Evolutionary conservation across 257 asterid genomes (phyloP).

Genomic region (Solanum etuberosum): DNA sequence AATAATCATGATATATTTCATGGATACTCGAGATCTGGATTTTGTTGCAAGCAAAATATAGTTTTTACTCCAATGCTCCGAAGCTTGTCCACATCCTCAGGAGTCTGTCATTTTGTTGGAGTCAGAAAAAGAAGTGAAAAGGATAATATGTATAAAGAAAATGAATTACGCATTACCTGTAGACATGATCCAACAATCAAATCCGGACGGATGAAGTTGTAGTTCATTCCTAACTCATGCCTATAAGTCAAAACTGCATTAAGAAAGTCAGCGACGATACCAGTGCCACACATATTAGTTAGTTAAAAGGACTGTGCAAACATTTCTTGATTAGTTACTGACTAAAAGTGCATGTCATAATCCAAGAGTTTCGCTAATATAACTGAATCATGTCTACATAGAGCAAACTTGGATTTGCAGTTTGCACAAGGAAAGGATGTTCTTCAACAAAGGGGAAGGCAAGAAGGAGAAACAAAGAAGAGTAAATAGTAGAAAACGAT

Average conservation of each 20-base stretch:
- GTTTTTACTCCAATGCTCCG: slow-evolving; percentile 84
- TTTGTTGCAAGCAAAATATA: slow-evolving; percentile 78
- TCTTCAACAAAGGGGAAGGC: not conserved
- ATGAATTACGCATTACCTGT: slow-evolving; percentile 42
- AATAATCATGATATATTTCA: not conserved
- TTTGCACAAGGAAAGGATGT: not conserved
- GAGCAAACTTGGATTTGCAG: not conserved
- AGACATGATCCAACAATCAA: slow-evolving; percentile 93
- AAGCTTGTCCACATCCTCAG: slow-evolving; percentile 93
- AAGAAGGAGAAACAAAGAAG: not conserved
- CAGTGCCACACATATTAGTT: not conserved
- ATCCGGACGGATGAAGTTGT: slow-evolving; percentile 82
- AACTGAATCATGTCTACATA: not conserved
- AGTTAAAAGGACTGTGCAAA: not conserved
- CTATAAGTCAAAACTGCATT: slow-evolving; percentile 64
- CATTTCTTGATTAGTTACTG: not conserved
- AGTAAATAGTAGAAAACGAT: not conserved
- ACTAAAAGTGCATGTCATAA: not conserved
- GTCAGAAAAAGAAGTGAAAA: not conserved
- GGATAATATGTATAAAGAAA: not conserved
- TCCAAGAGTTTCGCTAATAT: not conserved
- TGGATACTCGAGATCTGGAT: slow-evolving; percentile 97
- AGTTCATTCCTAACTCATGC: slow-evolving; percentile 97
- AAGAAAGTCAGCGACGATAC: not conserved
- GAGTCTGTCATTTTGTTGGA: slow-evolving; percentile 43